Base-by-base conservation (phyloP, 192 early-diverging fungal genomes). In the Ramicandelaber brevisporus region DNA sequence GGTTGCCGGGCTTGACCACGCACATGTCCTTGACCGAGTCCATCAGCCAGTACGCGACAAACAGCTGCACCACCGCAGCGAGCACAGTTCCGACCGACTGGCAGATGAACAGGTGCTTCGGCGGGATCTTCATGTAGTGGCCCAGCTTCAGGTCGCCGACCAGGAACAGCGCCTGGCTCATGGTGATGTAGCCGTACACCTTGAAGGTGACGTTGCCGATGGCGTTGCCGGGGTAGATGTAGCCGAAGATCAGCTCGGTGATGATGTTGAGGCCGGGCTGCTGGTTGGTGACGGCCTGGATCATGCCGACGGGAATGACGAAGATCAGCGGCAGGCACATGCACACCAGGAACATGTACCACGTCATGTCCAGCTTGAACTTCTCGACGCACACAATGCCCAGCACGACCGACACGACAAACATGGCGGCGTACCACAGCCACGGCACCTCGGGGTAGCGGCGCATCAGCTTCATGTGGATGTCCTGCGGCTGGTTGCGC, bases 231-330 rank as follows among this genome's bases (percentile, higher is more conserved):
- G 71, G 66, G 25, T 53, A 36, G 18, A 79, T 57, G 11, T 70
- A 67, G 21, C 85, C 85, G 6, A 65, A 70, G n/a, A 86, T 52
- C 20, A 82, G 59, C 48, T 90, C 78, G 23, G 73, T 71, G 17
- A 86, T 50, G 23, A 90, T 65, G 38, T 81, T 83, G 14, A 84
- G 52, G 17, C 68, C 68, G 7, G 79, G 62, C 31, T 63, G 56
- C 17, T 57, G 52, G 39, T 84, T 84, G n/a, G 80, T 70, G 7
- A 86, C 59, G 15, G 71, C 73, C 28, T 57, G 53, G 34, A 90
- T 69, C 17, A 84, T 70, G 37, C 81, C 86, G 16, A 90, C 62
- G 0, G 80, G 80, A 5, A 84, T 51, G n/a, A 70, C 56, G 22
- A 73, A 68, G 26, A 84, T 39, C 14, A 63, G 39, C 10, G 67